Evolutionary conservation across 2,329 filamentous ascomycete species (phyloP).

Genomic region (Neofusicoccum ribis): DNA sequence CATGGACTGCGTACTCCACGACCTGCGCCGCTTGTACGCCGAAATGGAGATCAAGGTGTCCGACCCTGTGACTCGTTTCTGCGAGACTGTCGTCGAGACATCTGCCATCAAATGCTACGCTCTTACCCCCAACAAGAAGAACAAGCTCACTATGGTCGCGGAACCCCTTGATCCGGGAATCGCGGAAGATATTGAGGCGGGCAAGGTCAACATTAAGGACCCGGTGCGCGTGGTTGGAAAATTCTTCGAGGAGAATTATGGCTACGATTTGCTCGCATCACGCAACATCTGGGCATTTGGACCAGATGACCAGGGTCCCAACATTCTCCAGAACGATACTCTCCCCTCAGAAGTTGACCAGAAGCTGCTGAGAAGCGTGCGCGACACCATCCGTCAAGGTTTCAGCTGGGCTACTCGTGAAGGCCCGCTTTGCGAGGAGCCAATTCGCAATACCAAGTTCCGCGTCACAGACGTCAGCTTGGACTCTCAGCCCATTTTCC

Average conservation of each 20-base stretch:
- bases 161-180: constrained; percentile 95
- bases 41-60: constrained; percentile 99
- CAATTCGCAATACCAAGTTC: constrained; percentile 97
- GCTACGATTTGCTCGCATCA: constrained; percentile 91
- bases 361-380: constrained; percentile 80
- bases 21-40: constrained; percentile 87
- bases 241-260: constrained; percentile 96
- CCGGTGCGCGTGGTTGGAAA: constrained; percentile 91
- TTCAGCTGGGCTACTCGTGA: constrained; percentile 96
- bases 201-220: constrained; percentile 87
- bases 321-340: constrained; percentile 96
- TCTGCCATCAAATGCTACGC: constrained; percentile 98
- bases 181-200: constrained; percentile 88
- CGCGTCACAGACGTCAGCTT: constrained; percentile 88
- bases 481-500: constrained; percentile 87
- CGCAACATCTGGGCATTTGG: constrained; percentile 99
- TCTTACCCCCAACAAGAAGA: constrained; percentile 98
- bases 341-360: constrained; percentile 93
- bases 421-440: constrained; percentile 96
- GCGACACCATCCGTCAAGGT: constrained; percentile 90
- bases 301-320: constrained; percentile 89
- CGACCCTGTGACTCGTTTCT: constrained; percentile 95
- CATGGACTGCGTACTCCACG: constrained; percentile 98
- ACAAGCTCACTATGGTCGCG: constrained; percentile 97
- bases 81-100: constrained; percentile 95